These are phyloP conservation scores for grape (Vitis vinifera) DNA, from an alignment of 164 flowering plant genomes.

Conservation along the genomic window DNA sequence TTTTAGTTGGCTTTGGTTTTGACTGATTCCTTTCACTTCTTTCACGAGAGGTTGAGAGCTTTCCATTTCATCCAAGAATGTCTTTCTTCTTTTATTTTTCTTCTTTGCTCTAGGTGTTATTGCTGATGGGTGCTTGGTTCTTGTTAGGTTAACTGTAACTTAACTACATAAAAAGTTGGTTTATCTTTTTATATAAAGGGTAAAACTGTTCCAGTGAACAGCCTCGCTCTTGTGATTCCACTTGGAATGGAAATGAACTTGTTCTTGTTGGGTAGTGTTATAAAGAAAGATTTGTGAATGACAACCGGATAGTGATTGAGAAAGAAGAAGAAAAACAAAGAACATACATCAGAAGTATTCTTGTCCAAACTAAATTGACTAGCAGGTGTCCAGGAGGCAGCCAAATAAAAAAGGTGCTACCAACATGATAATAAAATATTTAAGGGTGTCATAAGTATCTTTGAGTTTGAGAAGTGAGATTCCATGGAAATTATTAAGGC, in stretches of 20 bases:
- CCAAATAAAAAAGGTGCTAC: background rate
- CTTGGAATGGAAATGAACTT: background rate
- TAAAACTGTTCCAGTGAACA: background rate
- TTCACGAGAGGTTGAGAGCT: background rate
- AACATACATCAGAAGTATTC: background rate
- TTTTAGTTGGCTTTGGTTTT: too few relatives aligned
- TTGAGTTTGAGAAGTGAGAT: background rate
- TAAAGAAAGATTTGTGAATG: background rate
- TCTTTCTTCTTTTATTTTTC: background rate
- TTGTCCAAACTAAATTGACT: background rate
- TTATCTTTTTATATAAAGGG: background rate
- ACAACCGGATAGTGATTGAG: background rate
- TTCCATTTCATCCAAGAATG: background rate
- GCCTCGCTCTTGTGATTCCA: background rate
- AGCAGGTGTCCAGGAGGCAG: background rate
- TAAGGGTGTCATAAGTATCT: background rate
- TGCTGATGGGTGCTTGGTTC: slow-evolving; percentile 5
- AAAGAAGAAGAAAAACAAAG: background rate
- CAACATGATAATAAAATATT: background rate
- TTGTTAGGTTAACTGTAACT: slow-evolving; percentile 22
- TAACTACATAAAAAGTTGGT: slow-evolving; percentile 8
- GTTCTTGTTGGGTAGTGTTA: background rate
- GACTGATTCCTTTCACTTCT: background rate
- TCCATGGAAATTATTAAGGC: background rate
- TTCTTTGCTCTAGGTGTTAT: background rate